Percentiles rank a stretch among this genome's conserved stretches.
These are phyloP conservation scores for Talaromyces stipitatus DNA, from an alignment of 495 filamentous ascomycete species.

Conservation along the genomic window DNA sequence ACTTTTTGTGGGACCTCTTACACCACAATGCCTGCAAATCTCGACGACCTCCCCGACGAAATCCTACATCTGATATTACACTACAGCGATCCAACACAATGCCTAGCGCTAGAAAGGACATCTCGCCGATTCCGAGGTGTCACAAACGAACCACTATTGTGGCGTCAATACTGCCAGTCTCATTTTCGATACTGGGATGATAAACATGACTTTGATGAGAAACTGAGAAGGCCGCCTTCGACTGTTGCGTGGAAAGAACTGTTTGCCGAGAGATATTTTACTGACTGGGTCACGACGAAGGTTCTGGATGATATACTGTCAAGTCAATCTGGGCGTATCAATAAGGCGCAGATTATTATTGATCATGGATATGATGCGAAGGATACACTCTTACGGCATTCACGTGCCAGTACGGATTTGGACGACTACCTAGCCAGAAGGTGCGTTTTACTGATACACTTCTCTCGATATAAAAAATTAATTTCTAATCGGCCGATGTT, in stretches of 20 bases:
- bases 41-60: conserved; percentile 59
- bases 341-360: conserved; percentile 60
- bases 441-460: conserved; percentile 29
- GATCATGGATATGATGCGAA: conserved; percentile 79
- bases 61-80: conserved; percentile 63
- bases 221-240: conserved; percentile 41
- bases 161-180: conserved; percentile 64
- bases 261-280: conserved; percentile 50
- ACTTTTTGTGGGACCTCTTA: background rate
- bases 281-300: conserved; percentile 45
- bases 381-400: conserved; percentile 67
- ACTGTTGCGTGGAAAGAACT: conserved; percentile 70
- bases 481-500: background rate
- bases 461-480: background rate
- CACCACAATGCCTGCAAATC: conserved; percentile 9
- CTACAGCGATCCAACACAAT: conserved; percentile 43
- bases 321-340: conserved; percentile 59
- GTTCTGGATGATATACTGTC: conserved; percentile 64
- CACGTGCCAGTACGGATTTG: conserved; percentile 43
- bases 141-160: conserved; percentile 63
- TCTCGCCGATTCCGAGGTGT: conserved; percentile 58
- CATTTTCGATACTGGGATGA: conserved; percentile 67
- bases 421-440: conserved; percentile 78
- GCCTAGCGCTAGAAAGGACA: conserved; percentile 45
- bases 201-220: conserved; percentile 54